Evolutionary conservation across 495 filamentous ascomycete genomes (phyloP).

Genomic region (Sabuloglossum arenarium): DNA sequence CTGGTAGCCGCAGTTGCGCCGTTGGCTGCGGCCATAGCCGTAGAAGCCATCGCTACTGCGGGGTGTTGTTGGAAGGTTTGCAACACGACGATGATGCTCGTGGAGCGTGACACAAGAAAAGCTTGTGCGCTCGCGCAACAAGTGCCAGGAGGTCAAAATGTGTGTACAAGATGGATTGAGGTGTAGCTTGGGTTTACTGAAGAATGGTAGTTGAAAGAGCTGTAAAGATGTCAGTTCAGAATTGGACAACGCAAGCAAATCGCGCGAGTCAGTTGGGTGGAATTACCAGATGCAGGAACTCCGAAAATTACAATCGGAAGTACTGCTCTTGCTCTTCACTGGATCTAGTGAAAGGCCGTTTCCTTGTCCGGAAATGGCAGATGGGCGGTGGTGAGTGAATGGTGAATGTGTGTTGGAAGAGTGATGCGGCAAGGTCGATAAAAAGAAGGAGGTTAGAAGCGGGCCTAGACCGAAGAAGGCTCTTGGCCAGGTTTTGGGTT

Average conservation of each 20-base stretch:
- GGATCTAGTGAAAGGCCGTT: no score
- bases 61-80: neutral
- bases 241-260: neutral
- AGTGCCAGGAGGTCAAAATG: neutral
- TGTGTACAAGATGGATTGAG: neutral
- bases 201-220: neutral
- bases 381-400: neutral
- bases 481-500: neutral
- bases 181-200: neutral
- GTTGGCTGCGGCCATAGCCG: conserved; percentile 3
- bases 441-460: neutral
- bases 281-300: neutral
- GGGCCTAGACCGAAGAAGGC: neutral
- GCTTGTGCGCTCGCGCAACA: neutral
- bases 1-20: neutral
- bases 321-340: neutral
- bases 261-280: neutral
- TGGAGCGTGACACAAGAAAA: neutral
- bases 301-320: neutral
- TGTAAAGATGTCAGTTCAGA: neutral
- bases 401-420: neutral
- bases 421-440: neutral
- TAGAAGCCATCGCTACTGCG: conserved; percentile 3
- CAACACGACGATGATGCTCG: neutral
- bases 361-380: neutral